Percentiles rank a stretch among this genome's conserved stretches.
Evolutionary conservation across 257 asterid species (phyloP).

Genomic region (Solanum microdontum): DNA sequence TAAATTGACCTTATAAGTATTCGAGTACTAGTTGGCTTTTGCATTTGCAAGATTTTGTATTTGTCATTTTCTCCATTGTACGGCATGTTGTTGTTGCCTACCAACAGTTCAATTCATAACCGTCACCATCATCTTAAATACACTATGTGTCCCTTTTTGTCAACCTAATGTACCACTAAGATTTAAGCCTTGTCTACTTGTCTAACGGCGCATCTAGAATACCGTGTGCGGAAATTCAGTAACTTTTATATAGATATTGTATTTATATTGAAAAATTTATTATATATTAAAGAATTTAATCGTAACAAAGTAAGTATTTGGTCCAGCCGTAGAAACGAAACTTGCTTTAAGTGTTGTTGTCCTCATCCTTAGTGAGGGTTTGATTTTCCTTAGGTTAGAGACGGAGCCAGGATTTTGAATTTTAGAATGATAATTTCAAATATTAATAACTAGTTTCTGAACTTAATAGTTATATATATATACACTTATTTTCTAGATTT

Average conservation of each 20-base stretch:
- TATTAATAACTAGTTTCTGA: too few species aligned
- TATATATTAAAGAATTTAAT: too few species aligned
- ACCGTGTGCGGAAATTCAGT: accelerated
- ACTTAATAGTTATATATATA: too few species aligned
- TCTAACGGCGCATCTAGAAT: background rate
- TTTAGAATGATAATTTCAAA: too few species aligned
- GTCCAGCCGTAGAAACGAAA: accelerated
- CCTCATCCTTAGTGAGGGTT: background rate
- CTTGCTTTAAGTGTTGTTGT: background rate
- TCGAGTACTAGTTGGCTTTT: background rate
- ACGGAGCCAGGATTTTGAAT: accelerated
- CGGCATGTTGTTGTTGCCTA: background rate
- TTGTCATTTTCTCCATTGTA: background rate
- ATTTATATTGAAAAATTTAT: too few species aligned
- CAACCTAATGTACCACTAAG: background rate
- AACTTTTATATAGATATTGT: accelerated
- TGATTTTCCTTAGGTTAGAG: too few species aligned
- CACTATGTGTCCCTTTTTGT: background rate
- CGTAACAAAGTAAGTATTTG: background rate
- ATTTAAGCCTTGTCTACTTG: background rate
- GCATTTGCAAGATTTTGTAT: background rate
- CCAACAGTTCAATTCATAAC: background rate
- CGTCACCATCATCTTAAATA: background rate
- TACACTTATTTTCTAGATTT: too few species aligned
- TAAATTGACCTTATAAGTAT: background rate